Conservation (phyloP, 202 grass and related monocot species). For the Schoenoplectus tabernaemontani region DNA sequence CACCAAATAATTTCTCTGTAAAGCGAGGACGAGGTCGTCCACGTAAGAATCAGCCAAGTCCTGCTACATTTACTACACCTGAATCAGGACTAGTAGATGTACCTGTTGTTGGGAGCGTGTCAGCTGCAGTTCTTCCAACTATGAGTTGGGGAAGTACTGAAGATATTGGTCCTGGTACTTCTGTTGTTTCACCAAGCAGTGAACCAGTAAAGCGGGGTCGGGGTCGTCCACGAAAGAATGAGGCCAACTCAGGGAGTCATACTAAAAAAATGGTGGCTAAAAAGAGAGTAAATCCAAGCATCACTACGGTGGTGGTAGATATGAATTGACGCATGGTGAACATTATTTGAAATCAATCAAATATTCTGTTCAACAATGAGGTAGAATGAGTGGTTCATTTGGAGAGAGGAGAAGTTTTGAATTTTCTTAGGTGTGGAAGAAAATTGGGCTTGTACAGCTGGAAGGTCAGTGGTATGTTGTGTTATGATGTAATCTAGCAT, state of each 20-base stretch:
- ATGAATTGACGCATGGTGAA: constrained; percentile 6
- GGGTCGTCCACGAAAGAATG: constrained; percentile 23
- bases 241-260: background rate
- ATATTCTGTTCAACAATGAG: background rate
- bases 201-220: constrained; percentile 13
- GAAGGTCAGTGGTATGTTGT: constrained; percentile 10
- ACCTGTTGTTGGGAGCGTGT: background rate
- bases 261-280: constrained; percentile 19
- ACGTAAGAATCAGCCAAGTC: background rate
- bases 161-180: background rate
- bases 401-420: background rate
- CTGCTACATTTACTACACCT: background rate
- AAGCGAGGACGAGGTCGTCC: constrained; percentile 8
- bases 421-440: background rate
- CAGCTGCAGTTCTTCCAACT: background rate
- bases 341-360: background rate
- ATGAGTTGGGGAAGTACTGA: constrained; percentile 6
- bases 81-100: background rate
- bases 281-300: constrained; percentile 15
- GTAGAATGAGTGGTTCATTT: background rate
- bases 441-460: constrained; percentile 3
- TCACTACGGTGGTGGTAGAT: constrained; percentile 17
- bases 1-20: background rate
- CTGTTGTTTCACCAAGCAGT: constrained; percentile 9
- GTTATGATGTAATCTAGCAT: constrained; percentile 5